Evolutionary conservation across 768 basidiomycete genomes (phyloP).

Genomic region (Scleroderma citrinum): DNA sequence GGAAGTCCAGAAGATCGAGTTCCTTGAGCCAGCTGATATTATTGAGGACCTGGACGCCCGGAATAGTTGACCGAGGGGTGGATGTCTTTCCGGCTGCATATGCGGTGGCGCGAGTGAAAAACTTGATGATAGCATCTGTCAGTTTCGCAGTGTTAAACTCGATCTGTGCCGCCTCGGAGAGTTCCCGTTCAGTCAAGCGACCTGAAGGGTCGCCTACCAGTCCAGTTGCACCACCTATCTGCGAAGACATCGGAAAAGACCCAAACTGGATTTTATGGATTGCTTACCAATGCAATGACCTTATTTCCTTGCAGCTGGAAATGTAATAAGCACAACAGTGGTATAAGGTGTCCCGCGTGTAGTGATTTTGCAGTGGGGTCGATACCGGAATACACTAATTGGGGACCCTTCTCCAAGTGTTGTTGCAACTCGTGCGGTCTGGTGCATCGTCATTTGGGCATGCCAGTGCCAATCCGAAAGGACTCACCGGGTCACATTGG

Average conservation of each 20-base stretch:
- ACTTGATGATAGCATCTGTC: conserved; percentile 55
- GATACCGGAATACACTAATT: conserved; percentile 78
- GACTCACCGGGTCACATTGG: conserved; percentile 33
- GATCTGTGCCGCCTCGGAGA: conserved; percentile 54
- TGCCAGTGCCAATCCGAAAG: background rate
- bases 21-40: conserved; percentile 76
- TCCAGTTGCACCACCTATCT: conserved; percentile 97
- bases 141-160: conserved; percentile 62
- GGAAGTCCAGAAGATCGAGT: conserved; percentile 75
- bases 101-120: conserved; percentile 60
- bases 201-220: conserved; percentile 98
- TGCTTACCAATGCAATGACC: conserved; percentile 74
- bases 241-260: conserved; percentile 4
- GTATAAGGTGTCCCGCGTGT: conserved; percentile 91
- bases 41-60: conserved; percentile 44
- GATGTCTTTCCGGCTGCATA: conserved; percentile 47
- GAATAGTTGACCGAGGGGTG: conserved; percentile 4
- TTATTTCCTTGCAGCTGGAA: conserved; percentile 83
- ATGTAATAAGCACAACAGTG: conserved; percentile 81
- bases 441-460: conserved; percentile 3
- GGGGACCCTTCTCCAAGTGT: conserved; percentile 31
- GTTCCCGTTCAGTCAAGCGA: conserved; percentile 70
- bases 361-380: conserved; percentile 89
- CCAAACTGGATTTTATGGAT: background rate
- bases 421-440: conserved; percentile 39